Percentiles rank a stretch among this genome's conserved stretches.
Evolutionary conservation across 345 rosid genomes (phyloP).

Genomic region (Cardamine chenopodiifolia): DNA sequence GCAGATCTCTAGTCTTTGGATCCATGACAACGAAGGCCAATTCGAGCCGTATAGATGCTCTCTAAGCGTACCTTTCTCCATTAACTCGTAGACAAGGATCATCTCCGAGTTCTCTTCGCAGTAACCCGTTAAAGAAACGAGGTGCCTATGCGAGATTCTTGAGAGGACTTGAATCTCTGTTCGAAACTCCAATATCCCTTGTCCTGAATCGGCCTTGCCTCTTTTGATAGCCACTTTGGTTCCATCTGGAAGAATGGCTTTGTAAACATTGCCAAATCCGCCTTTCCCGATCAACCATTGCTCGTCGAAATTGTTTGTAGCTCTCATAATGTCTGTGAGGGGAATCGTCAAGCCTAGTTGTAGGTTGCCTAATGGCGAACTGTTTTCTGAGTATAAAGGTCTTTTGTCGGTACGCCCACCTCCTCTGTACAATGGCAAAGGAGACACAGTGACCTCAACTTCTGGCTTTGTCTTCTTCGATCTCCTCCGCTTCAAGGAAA

Average conservation of each 20-base stretch:
- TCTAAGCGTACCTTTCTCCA: conserved; percentile 42
- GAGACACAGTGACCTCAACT: conserved; percentile 49
- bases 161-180: conserved; percentile 50
- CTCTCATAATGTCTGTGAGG: conserved; percentile 13
- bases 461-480: conserved; percentile 44
- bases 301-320: conserved; percentile 35
- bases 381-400: conserved; percentile 21
- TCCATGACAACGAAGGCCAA: conserved; percentile 31
- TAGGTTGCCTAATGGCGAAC: conserved; percentile 21
- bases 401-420: conserved; percentile 45
- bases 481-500: conserved; percentile 33
- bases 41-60: conserved; percentile 39
- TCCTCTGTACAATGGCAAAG: conserved; percentile 49
- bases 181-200: conserved; percentile 36
- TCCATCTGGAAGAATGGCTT: conserved; percentile 26
- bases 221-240: conserved; percentile 35
- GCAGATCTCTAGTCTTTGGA: conserved; percentile 35
- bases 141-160: conserved; percentile 66
- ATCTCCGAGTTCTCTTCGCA: conserved; percentile 53
- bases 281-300: conserved; percentile 29
- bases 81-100: conserved; percentile 45
- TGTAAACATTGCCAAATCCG: conserved; percentile 40
- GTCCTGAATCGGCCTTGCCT: conserved; percentile 34
- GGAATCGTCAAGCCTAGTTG: conserved; percentile 36
- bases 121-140: conserved; percentile 71